Base-by-base conservation (phyloP, 2,329 filamentous ascomycete species). In the Botrytis elliptica region DNA sequence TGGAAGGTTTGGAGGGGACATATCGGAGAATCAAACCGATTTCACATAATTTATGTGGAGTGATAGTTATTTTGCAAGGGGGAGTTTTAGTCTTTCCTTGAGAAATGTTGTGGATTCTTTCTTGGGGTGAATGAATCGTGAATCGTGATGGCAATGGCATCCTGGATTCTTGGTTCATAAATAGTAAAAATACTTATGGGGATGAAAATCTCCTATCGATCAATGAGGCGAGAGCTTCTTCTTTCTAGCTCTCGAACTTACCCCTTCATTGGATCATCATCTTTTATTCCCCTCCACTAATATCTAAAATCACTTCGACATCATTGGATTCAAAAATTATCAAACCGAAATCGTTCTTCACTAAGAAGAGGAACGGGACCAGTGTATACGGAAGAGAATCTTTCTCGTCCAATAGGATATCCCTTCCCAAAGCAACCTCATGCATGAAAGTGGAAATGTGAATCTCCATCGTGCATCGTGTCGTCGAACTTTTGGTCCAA, bases 401-500 rank as follows among this genome's bases (percentile, higher is more conserved):
- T 4, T 22, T 33, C 12, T 29, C 25, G 40, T 22, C 66, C 66
- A 72, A 72, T 72, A 38, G 63, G 71, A 49, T 69, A 14, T 14
- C 12, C 33, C 40, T 68, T 65, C 71, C 65, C n/a, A 52, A 68
- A 10, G 49, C 65, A 55, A 29, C 66, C 36, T 68, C 66, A 68
- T 68, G 49, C 66, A 68, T 57, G 16, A 40, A 12, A 40, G 46
- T 68, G 65, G 65, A 68, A 68, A 68, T 49, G 20, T 36, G 18
- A 49, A 44, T 46, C 71, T 68, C 71, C 63, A 44, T 60, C 57
- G 38, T 49, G 63, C 55, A 68, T 72, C 71, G 71, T 72, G 71
- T 72, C 71, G 71, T 72, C 20, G 33, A 72, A 33, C 63, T 72
- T 72, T 60, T 72, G 71, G 71, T 68, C n/a, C 40, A 72, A 49